phyloP scores from a whole-genome alignment of 2,329 filamentous ascomycete genomes.

The Exophiala viscosa region DNA sequence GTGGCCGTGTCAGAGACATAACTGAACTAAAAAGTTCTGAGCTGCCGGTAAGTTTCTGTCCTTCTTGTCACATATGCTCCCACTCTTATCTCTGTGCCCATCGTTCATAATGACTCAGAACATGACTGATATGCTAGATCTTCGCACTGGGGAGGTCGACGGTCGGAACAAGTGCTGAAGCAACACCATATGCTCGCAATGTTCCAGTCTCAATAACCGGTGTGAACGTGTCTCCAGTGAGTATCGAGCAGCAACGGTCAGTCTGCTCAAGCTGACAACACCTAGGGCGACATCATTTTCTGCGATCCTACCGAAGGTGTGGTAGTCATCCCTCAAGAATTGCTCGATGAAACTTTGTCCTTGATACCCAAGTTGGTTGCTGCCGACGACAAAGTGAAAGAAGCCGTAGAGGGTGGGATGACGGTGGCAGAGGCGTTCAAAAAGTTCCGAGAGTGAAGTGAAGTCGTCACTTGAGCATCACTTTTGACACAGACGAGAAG shows the following conservation, averaged over 20 bases:
- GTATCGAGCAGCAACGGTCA: slow-evolving; percentile 8
- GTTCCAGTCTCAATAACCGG: slow-evolving; percentile 40
- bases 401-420: slow-evolving; percentile 60
- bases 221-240: slow-evolving; percentile 41
- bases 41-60: slow-evolving; percentile 52
- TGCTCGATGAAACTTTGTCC: slow-evolving; percentile 58
- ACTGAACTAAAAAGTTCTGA: slow-evolving; percentile 54
- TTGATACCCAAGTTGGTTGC: slow-evolving; percentile 52
- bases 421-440: slow-evolving; percentile 65
- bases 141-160: slow-evolving; percentile 44
- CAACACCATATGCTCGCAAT: slow-evolving; percentile 41
- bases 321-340: slow-evolving; percentile 62
- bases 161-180: slow-evolving; percentile 44
- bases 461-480: not conserved
- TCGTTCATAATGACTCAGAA: not conserved
- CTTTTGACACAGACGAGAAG: not conserved
- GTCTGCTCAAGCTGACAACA: not conserved
- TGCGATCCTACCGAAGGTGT: slow-evolving; percentile 67
- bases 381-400: slow-evolving; percentile 60
- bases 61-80: slow-evolving; percentile 1
- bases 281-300: slow-evolving; percentile 64
- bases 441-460: slow-evolving; percentile 31
- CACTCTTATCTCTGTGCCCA: not conserved
- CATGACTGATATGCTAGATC: slow-evolving; percentile 32
- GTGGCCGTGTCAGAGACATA: slow-evolving; percentile 65